Base-by-base conservation (phyloP, 495 filamentous ascomycete genomes). In the Aspergillus avenaceus region DNA sequence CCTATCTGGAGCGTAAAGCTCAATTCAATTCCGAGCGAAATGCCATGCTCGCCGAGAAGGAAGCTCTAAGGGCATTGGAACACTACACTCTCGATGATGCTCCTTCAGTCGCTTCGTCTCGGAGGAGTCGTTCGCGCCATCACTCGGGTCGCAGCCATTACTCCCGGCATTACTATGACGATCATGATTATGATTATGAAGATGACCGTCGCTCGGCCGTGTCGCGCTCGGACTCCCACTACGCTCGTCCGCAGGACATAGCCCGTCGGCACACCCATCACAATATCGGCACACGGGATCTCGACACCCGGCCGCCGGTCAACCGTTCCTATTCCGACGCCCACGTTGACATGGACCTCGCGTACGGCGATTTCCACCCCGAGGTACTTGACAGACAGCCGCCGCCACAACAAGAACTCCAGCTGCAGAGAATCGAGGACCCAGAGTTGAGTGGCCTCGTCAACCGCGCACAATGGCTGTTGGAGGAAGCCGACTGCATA, bases 401-500 rank as follows among this genome's bases (percentile, higher is more conserved):
- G 16, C 37, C 50, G 54, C 28, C 47, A 54, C 45, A 69, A 62
- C 36, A 55, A 54, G 19, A 56, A 42, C n/a, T 36, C 19, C 54
- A 60, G 12, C 51, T 64, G 0, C 65, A 61, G 14, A 47, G 58
- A 7, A 55, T 55, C 16, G 68, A 81, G 14, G 80, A 87, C 43
- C 64, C 67, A 13, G 77, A 90, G 57, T 74, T 92, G 3, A 72
- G 80, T 41, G 76, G 65, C 14, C 79, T 91, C 22, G 80, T 95
- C 32, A 70, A 69, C 37, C 81, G 79, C 47, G 82, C 92, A 19
- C 86, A 91, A 63, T 64, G 66, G 47, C 72, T 95, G 4, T 70
- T 96, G 0, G 82, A 91, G 52, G 90, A 96, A 61, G 88, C 88
- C 8, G 84, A 96, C 59, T 96, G 91, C 66, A 53, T 95, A 25